Evolutionary conservation across 495 filamentous ascomycete genomes (phyloP), one percentile per base, ranked within the genome.

Genomic region (Daldinia grandis): DNA sequence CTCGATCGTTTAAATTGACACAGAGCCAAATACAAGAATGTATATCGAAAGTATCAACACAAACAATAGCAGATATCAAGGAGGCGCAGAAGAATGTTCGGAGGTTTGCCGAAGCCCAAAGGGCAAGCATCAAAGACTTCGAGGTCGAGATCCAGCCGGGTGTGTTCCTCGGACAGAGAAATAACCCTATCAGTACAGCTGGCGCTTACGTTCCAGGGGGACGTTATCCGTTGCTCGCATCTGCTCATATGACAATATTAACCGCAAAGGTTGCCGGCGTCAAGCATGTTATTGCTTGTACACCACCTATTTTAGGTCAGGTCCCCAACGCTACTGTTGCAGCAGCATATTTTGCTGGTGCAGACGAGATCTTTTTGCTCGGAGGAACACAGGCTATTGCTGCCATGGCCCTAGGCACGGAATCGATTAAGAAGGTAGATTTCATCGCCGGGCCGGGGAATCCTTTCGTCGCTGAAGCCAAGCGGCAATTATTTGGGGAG

Each of bases 391-490:
- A 87, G 64, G 84, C 85, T 7, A 76, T 87, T 53, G 87, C 89
- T 3, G 89, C 88, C 27, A 89, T 91, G 87, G 88, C 89, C 4
- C 81, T 90, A 61, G 89, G 89, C n/a, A 91, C 89, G 0, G 81
- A 89, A 68, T 87, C 84, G 0, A 82, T 87, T 42, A 75, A 66
- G 42, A 84, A 84, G 51, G 80, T 84, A 4, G 82, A 87, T 61
- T 87, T 87, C 76, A 78, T 87, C 31, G 85, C 84, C 4, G 85
- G 85, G 0, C 85, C 85, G 0, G 85, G 85, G 5, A 87, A 87
- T 59, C 79, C 85, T 10, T 87, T 84, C 64, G 85, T 87, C 6
- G 85, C 85, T 3, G 85, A 87, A 50, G 84, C 80, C 7, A 87
- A 87, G 69, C 80, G 82, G 3, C 85, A 87, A 68, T 77, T 86